These are phyloP conservation scores for Ceratobasidium sp. DNA, from an alignment of 1,284 basidiomycete genomes.

Conservation along the genomic window DNA sequence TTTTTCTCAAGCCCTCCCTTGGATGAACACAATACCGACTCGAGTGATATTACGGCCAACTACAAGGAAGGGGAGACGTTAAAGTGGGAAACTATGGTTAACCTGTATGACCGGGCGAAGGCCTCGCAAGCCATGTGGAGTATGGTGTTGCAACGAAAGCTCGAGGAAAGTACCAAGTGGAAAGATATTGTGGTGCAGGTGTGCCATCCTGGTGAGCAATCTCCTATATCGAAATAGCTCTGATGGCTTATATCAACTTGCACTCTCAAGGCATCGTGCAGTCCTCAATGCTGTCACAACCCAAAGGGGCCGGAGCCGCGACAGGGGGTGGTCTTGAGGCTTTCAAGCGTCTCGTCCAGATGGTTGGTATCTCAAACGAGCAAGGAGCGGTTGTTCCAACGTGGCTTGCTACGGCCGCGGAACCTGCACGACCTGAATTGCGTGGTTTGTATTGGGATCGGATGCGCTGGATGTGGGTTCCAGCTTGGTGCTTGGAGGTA, in stretches of 20 bases:
- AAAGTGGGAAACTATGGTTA: slow-evolving; percentile 37
- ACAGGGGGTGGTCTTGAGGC: slow-evolving; percentile 22
- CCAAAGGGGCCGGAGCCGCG: slow-evolving; percentile 16
- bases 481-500: slow-evolving; percentile 43
- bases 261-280: slow-evolving; percentile 37
- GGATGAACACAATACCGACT: slow-evolving; percentile 44
- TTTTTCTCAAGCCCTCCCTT: slow-evolving; percentile 42
- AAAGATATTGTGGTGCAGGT: slow-evolving; percentile 46
- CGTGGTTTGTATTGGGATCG: slow-evolving; percentile 47
- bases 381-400: slow-evolving; percentile 45
- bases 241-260: background rate
- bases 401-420: slow-evolving; percentile 44
- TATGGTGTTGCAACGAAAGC: slow-evolving; percentile 44
- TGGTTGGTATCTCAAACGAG: slow-evolving; percentile 40
- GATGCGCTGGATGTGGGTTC: slow-evolving; percentile 45
- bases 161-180: slow-evolving; percentile 35
- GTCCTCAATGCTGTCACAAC: slow-evolving; percentile 36
- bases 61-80: slow-evolving; percentile 39
- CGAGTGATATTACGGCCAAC: slow-evolving; percentile 37
- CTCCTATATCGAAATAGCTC: background rate
- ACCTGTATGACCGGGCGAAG: slow-evolving; percentile 45
- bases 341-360: slow-evolving; percentile 27
- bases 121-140: slow-evolving; percentile 45
- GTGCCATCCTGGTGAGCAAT: slow-evolving; percentile 46
- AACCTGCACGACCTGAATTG: slow-evolving; percentile 25